Evolutionary conservation across 2,329 filamentous ascomycete genomes (phyloP).

Genomic region (Exophiala bonariae): DNA sequence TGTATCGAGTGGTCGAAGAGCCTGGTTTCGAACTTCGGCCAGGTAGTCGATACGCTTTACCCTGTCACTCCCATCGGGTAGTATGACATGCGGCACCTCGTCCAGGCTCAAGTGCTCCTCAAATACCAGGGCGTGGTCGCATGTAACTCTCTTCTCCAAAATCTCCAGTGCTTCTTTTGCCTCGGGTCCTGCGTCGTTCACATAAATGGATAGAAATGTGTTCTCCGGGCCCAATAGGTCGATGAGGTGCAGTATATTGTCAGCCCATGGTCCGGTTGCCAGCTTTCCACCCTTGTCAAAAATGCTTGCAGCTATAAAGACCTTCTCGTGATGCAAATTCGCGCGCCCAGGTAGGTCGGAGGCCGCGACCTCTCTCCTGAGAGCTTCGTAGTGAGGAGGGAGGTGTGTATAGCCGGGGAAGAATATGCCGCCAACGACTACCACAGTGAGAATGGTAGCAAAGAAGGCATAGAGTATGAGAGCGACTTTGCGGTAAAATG

Average conservation of each 20-base stretch:
- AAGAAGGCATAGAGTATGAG: conserved; percentile 21
- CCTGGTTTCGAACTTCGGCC: conserved; percentile 70
- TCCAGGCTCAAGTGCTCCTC: conserved; percentile 60
- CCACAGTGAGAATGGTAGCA: conserved; percentile 32
- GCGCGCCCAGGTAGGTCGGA: conserved; percentile 43
- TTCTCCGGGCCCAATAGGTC: conserved; percentile 67
- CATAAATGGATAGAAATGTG: conserved; percentile 72
- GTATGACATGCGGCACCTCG: conserved; percentile 58
- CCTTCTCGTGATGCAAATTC: conserved; percentile 60
- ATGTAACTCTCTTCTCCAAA: conserved; percentile 52
- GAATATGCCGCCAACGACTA: conserved; percentile 49
- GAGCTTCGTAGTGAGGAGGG: conserved; percentile 52
- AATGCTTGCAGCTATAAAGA: conserved; percentile 73
- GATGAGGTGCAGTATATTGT: conserved; percentile 61
- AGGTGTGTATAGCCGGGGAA: conserved; percentile 58
- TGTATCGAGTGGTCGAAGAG: conserved; percentile 61
- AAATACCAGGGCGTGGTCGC: conserved; percentile 56
- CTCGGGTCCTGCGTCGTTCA: conserved; percentile 64
- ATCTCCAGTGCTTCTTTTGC: conserved; percentile 56
- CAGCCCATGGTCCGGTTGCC: conserved; percentile 64
- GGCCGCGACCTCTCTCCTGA: conserved; percentile 33
- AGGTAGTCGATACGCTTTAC: conserved; percentile 73
- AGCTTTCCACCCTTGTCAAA: conserved; percentile 64
- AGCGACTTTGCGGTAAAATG: conserved; percentile 21
- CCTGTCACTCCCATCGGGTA: conserved; percentile 63